Evolutionary conservation across 208 protist species (phyloP), one percentile per base, ranked within the genome.

Genomic region (Herpetomonas samuelpessoai): DNA sequence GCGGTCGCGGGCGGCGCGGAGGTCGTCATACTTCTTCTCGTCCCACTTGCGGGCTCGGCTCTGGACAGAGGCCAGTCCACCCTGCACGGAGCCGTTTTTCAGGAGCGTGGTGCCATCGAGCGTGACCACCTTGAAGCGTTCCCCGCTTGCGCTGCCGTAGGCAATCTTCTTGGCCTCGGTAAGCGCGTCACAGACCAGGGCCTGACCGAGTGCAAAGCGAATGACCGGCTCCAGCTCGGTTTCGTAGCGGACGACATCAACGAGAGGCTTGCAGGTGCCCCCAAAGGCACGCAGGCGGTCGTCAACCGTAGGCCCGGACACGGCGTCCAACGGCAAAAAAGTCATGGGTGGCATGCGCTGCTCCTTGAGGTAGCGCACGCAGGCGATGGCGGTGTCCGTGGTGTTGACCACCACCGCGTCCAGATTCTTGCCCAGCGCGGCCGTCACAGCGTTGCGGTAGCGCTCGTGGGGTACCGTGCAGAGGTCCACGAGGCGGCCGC

Each of bases 371-470:
- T 99, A 99, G 48, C 88, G 65, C 44, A 99, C 96, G 71, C 97
- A 99, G 31, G 83, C 85, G 30, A 94, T 86, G 0, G 97, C 97
- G 1, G 86, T 84, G 25, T 90, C 76, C 21, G 93, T 86, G 10
- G 76, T 97, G 48, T 99, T 97, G 6, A 99, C 96, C 14, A 99
- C 91, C 55, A 99, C 82, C 0, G 98, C 93, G 48, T 99, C 95
- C 38, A 98, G 84, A 44, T 98, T 89, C 39, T 92, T 97, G 27
- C 98, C 98, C 54, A 99, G 79, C 1, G 96, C 96, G 21, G 99
- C 90, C 9, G 97, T 96, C 1, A 98, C 76, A 2, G 98, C 98
- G 47, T 91, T 76, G 35, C 89, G 68, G 76, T 99, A 98, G 45
- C 88, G 86, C 3, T 89, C 76, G 47, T 97, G 81, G 21, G 79